Base-by-base conservation (phyloP, 371 early-diverging fungal genomes). In the Rhizopus arrhizus region DNA sequence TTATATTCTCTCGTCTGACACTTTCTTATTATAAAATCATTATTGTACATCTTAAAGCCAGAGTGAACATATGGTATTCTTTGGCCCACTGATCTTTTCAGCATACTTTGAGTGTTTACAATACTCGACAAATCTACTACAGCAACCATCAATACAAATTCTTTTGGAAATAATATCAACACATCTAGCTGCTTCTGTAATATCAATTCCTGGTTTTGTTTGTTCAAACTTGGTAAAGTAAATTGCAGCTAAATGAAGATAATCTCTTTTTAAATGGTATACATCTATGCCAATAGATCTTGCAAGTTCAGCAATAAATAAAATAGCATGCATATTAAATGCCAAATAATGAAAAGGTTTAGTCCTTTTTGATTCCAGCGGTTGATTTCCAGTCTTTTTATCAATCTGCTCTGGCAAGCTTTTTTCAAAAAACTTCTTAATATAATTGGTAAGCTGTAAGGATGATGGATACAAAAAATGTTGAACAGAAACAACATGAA, bases 291-390 rank as follows among this genome's bases (percentile, higher is more conserved):
- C 69, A 1, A 61, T 34, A 0, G 68, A 58, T 2, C 50, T 31
- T 9, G 62, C 73, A 5, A 72, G 36, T 34, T 71, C 70, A 1
- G 73, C 64, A 3, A 80, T 43, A 46, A 50, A 73, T 2, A 67
- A 11, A 15, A 74, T 62, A 0, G 78, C 81, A 13, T 74, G 64
- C 56, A 80, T 47, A 48, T 80, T 80, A 46, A 80, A 80, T 1
- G 58, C 66, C 2, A 78, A 53, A 43, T 80, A 80, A 40, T 80
- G 76, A 35, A 72, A 74, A 0, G 76, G 76, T 10, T 57, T 43
- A 4, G 78, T 59, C 33, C 81, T 58, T 28, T 48, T 61, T 31
- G 63, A 61, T 61, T 80, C 81, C 16, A 58, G 31, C 0, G 76
- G 76, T 31, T 80, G 81, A 46, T 80, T 62, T 2, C 76, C 81